Conservation (phyloP, 1,284 basidiomycete species). For the Porodaedalea pini region DNA sequence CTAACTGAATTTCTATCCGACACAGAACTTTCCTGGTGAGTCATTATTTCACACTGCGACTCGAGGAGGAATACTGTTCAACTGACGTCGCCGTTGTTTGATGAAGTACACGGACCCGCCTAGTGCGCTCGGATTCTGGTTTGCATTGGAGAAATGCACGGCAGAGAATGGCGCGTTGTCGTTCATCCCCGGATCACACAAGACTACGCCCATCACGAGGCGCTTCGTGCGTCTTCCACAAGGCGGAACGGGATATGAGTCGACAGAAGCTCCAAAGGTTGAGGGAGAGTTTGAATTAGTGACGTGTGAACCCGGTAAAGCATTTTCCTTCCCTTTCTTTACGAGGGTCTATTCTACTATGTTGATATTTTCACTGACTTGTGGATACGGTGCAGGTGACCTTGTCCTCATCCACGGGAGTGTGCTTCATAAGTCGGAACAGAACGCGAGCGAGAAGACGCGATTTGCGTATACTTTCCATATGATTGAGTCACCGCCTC, state of each 20-base stretch:
- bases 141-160: slow-evolving; percentile 87
- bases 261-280: slow-evolving; percentile 40
- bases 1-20: slow-evolving; percentile 8
- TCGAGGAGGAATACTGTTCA: too few relatives aligned
- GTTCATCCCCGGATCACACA: slow-evolving; percentile 89
- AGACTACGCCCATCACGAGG: slow-evolving; percentile 64
- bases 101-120: slow-evolving; percentile 95
- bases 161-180: slow-evolving; percentile 82
- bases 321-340: not conserved
- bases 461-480: slow-evolving; percentile 96
- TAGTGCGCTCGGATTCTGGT: slow-evolving; percentile 91
- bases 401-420: slow-evolving; percentile 88
- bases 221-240: slow-evolving; percentile 74
- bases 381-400: slow-evolving; percentile 48
- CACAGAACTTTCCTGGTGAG: slow-evolving; percentile 68
- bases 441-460: slow-evolving; percentile 67
- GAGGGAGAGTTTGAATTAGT: slow-evolving; percentile 64
- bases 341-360: too few relatives aligned
- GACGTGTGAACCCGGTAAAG: slow-evolving; percentile 72
- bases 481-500: slow-evolving; percentile 72
- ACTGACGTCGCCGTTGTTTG: too few relatives aligned
- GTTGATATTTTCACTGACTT: slow-evolving; percentile 4
- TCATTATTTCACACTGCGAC: not conserved
- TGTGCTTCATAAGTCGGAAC: slow-evolving; percentile 85
- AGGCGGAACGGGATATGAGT: slow-evolving; percentile 80